phyloP scores from a whole-genome alignment of 805 yeast genomes.

The Sugiyamaella chiloensis region DNA sequence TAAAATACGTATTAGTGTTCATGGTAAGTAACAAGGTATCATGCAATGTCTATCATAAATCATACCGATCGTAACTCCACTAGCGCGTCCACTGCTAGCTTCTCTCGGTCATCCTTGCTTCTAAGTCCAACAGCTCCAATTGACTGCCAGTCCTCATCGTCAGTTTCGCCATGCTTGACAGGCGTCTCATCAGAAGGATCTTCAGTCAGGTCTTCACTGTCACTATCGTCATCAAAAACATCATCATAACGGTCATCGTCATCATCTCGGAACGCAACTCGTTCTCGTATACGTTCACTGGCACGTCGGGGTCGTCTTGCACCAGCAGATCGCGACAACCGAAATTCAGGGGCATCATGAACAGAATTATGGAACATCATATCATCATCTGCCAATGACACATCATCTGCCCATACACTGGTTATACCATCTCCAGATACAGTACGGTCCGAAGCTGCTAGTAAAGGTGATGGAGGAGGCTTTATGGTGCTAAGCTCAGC shows the following conservation, averaged over 20 bases:
- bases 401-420: conserved; percentile 30
- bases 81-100: conserved; percentile 62
- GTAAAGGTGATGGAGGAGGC: conserved; percentile 35
- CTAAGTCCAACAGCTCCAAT: conserved; percentile 76
- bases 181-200: conserved; percentile 9
- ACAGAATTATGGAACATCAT: conserved; percentile 31
- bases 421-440: conserved; percentile 9
- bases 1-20: too few species aligned
- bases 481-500: conserved; percentile 19
- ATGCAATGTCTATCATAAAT: neutral
- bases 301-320: conserved; percentile 9
- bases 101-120: conserved; percentile 37
- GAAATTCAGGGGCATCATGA: neutral
- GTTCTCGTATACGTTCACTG: conserved; percentile 11
- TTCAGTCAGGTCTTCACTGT: conserved; percentile 6
- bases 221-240: conserved; percentile 36
- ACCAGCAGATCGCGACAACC: neutral
- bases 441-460: conserved; percentile 28
- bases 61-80: conserved; percentile 49
- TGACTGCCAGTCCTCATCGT: conserved; percentile 95
- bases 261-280: conserved; percentile 25
- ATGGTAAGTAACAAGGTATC: too few species aligned
- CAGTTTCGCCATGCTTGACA: conserved; percentile 62
- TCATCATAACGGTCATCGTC: conserved; percentile 32
- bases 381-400: conserved; percentile 32